Base-by-base conservation (phyloP, 2,329 filamentous ascomycete genomes). In the Metarhizium rileyi region DNA sequence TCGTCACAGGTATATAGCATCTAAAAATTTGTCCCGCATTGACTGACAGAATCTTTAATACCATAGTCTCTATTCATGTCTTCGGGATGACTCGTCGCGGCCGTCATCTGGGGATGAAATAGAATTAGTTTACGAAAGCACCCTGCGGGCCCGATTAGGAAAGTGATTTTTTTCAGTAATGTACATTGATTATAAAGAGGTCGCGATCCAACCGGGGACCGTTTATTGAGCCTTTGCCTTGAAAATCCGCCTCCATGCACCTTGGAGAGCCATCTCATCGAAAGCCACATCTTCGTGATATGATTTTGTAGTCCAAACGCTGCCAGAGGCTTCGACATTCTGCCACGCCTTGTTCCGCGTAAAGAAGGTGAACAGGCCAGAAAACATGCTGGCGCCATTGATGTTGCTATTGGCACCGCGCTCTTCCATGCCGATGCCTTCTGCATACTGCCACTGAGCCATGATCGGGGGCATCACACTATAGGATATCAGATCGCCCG, bases 391-490 rank as follows among this genome's bases (percentile, higher is more conserved):
- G 16, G 35, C 18, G 6, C 20, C n/a, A 9, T 26, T 26, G 33
- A 61, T 59, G 40, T 62, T 58, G 47, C 53, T 56, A 42, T 56
- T 55, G 2, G 59, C 50, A 30, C 41, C 40, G 20, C 47, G 47
- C 8, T 55, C 52, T 47, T 46, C 48, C 57, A 59, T 59, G 44
- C 59, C 59, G 33, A 62, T 47, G 22, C 52, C 50, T 20, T 45
- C 35, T 2, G 46, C 49, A 30, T 61, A 63, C 40, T 51, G 50
- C 59, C 59, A 64, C 51, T 61, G 58, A 3, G 53, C 58, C 30
- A 62, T 51, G n/a, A 59, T 44, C n/a, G 56, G 50, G 9, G 60
- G 61, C 42, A 53, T 46, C 5, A 61, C 46, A 38, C 50, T 56
- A 48, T 62, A 64, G 0, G 53, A 47, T 16, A 54, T 41, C 14